A percentile compares a stretch with the other conserved stretches of the same genome.
phyloP scores from a whole-genome alignment of 345 rosid species.

The Rubroshorea leprosula region DNA sequence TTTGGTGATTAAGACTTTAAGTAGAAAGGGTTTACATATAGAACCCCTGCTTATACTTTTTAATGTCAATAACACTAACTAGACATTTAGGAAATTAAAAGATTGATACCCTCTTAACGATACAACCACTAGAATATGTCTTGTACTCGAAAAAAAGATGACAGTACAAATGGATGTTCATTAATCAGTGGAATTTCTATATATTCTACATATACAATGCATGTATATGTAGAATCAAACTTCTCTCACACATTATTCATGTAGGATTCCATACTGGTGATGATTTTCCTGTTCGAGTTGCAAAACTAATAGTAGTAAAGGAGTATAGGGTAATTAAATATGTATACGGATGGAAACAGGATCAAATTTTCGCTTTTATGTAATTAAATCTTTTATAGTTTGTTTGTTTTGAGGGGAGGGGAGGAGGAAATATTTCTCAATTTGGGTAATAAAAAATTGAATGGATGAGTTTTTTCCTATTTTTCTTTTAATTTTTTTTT shows the following conservation, averaged over 20 bases:
- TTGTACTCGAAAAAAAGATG: slow-evolving; percentile 27
- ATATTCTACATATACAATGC: slow-evolving; percentile 11
- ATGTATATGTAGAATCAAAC: slow-evolving; percentile 3
- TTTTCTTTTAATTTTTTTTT: too few species aligned
- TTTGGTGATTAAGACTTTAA: slow-evolving; percentile 17
- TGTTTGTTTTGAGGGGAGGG: not conserved
- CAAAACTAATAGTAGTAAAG: not conserved
- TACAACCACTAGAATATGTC: slow-evolving; percentile 28
- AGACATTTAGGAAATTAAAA: slow-evolving; percentile 10
- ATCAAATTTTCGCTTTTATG: too few species aligned
- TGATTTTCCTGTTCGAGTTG: slow-evolving; percentile 22
- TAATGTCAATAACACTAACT: slow-evolving; percentile 16
- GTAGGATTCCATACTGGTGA: slow-evolving; percentile 11
- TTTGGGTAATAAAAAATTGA: too few species aligned
- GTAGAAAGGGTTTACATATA: slow-evolving; percentile 24
- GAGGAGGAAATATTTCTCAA: too few species aligned
- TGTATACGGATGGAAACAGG: slow-evolving; percentile 18
- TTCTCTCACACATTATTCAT: too few species aligned
- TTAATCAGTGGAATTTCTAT: not conserved
- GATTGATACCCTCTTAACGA: slow-evolving; percentile 29
- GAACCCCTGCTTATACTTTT: slow-evolving; percentile 14
- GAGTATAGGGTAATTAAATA: slow-evolving; percentile 1
- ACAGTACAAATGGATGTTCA: slow-evolving; percentile 9
- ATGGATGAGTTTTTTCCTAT: too few species aligned
- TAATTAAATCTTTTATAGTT: too few species aligned